Conservation (phyloP, 2,329 filamentous ascomycete genomes). For the Peltaster fructicola region DNA sequence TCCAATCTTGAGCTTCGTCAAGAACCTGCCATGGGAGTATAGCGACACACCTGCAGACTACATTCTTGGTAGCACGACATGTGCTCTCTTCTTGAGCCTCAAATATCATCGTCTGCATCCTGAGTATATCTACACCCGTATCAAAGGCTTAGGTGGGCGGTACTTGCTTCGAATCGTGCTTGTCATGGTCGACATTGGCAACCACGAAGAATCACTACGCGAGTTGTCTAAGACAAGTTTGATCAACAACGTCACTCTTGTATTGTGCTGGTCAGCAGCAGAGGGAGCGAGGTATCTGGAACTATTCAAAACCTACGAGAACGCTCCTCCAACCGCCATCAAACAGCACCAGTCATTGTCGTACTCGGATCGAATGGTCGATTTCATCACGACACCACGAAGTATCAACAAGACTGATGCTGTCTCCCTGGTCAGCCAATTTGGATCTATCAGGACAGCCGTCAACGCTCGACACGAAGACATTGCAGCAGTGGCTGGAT, state of each 20-base stretch:
- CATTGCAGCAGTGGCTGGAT: conserved; percentile 67
- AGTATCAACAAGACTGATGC: conserved; percentile 92
- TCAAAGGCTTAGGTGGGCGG: conserved; percentile 65
- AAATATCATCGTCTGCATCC: conserved; percentile 97
- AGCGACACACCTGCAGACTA: conserved; percentile 94
- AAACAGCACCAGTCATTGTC: conserved; percentile 66
- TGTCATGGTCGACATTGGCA: conserved; percentile 84
- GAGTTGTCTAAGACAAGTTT: conserved; percentile 85
- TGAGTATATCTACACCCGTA: conserved; percentile 92
- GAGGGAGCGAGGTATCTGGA: conserved; percentile 91
- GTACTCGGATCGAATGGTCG: conserved; percentile 73
- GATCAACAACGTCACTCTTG: conserved; percentile 79
- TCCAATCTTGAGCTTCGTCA: conserved; percentile 69
- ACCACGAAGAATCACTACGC: conserved; percentile 76
- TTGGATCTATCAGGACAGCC: conserved; percentile 73
- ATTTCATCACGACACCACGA: conserved; percentile 80
- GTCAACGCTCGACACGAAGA: conserved; percentile 80
- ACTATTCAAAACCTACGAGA: conserved; percentile 85
- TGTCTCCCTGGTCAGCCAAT: conserved; percentile 73
- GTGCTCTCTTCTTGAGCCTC: conserved; percentile 78
- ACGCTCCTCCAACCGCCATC: conserved; percentile 67
- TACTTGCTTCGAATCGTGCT: conserved; percentile 77
- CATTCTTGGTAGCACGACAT: conserved; percentile 70
- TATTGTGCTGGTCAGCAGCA: conserved; percentile 85
- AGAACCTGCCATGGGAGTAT: conserved; percentile 83